These are phyloP conservation scores for Hippophae gyantsensis DNA, from an alignment of 306 rosid species.

Conservation along the genomic window DNA sequence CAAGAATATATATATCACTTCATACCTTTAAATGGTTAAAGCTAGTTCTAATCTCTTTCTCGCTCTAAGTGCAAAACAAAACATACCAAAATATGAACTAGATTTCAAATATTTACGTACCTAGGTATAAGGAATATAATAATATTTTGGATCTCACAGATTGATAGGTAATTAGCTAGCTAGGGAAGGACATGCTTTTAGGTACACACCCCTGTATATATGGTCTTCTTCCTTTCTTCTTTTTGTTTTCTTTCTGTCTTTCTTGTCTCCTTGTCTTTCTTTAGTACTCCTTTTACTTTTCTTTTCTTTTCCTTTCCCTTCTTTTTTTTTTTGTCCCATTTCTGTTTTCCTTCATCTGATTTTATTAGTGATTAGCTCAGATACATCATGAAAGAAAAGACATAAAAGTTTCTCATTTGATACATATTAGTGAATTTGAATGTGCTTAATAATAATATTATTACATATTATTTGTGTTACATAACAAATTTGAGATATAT, in stretches of 20 bases:
- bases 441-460: too few species aligned
- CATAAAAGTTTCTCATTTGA: too few species aligned
- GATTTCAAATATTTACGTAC: constrained; percentile 65
- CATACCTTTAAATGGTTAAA: constrained; percentile 48
- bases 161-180: constrained; percentile 13
- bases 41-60: constrained; percentile 24
- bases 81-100: constrained; percentile 50
- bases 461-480: too few species aligned
- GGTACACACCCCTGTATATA: not conserved
- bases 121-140: constrained; percentile 10
- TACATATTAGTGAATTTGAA: too few species aligned
- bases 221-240: constrained; percentile 30
- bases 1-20: constrained; percentile 50
- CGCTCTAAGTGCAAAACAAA: constrained; percentile 30
- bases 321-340: constrained; percentile 3
- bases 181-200: constrained; percentile 50
- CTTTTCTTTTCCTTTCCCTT: constrained; percentile 30
- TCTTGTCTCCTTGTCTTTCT: constrained; percentile 95
- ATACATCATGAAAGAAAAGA: constrained; percentile 16
- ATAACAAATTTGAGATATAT: too few species aligned
- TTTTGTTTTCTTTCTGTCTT: constrained; percentile 93
- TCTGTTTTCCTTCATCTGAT: constrained; percentile 17
- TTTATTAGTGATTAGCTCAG: constrained; percentile 42
- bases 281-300: constrained; percentile 61
- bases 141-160: constrained; percentile 55